Base-by-base conservation (phyloP, 768 basidiomycete species). In the Coprinopsis cinerea region DNA sequence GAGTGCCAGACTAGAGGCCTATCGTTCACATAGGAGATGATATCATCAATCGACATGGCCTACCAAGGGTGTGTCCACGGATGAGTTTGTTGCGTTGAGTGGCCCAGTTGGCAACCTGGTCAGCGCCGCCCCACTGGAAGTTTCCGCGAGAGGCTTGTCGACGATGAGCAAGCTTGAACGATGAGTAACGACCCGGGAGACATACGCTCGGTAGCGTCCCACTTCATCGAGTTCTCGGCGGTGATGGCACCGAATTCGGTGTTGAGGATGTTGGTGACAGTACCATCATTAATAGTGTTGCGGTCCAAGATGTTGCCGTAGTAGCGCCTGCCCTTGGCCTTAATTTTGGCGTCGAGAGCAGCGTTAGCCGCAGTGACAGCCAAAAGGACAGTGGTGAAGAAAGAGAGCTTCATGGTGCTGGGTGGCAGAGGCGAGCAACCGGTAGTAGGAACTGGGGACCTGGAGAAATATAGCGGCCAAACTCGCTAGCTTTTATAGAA, bases 31-130 rank as follows among this genome's bases (percentile, higher is more conserved):
- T n/a, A n/a, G n/a, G n/a, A n/a, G n/a, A n/a, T n/a, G n/a, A n/a
- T n/a, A n/a, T n/a, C n/a, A n/a, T n/a, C n/a, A 2, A 47, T 5
- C 13, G 20, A 37, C 26, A 23, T 11, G 7, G 46, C 55, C 3
- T 45, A 68, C 67, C 66, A 10, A 72, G 57, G n/a, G 67, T 69
- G 52, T 71, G 69, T 11, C 71, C 72, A 47, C 71, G 68, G 37
- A 73, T 64, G 26, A 68, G 53, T 48, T 73, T 71, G 32, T 66
- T 65, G 48, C 70, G 67, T 23, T 64, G 62, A 9, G 59, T 56
- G 32, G 73, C 72, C 66, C 67, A 71, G 54, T 70, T 69, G 43
- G 74, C 67, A n/a, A 74, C 60, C 7, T 60, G 55, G 52, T 74
- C 72, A 9, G 68, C 52, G 13, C 60, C 63, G n/a, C 57, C 54